Conservation (phyloP, 1,139 yeast genomes). For the Arxiozyma heterogenica region DNA sequence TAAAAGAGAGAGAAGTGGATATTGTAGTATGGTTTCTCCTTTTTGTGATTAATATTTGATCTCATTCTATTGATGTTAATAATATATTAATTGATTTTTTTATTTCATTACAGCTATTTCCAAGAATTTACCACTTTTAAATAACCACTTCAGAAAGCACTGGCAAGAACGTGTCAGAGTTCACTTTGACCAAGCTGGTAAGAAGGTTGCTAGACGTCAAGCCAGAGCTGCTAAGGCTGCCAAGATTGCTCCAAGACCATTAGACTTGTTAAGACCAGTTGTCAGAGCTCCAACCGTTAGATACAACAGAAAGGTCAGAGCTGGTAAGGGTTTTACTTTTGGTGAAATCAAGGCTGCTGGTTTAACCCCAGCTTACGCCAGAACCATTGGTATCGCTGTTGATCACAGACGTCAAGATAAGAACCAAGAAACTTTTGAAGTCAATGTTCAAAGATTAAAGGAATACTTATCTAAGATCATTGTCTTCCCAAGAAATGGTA, state of each 20-base stretch:
- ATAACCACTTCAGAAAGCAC: constrained; percentile 97
- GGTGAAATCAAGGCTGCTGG: constrained; percentile 99
- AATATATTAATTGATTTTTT: not conserved
- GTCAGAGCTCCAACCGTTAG: constrained; percentile 95
- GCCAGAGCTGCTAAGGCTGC: constrained; percentile 95
- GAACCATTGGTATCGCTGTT: constrained; percentile 96
- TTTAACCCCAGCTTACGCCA: constrained; percentile 89
- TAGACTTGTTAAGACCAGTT: constrained; percentile 92
- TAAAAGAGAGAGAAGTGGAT: not conserved
- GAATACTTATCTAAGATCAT: constrained; percentile 95
- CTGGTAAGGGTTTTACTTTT: constrained; percentile 98
- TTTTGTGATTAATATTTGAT: constrained; percentile 9
- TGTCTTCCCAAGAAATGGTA: constrained; percentile 85
- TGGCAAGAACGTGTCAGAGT: constrained; percentile 99
- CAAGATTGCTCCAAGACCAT: constrained; percentile 93
- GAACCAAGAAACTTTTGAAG: constrained; percentile 89
- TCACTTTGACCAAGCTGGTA: constrained; percentile 77
- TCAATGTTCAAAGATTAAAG: constrained; percentile 92
- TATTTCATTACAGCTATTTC: constrained; percentile 63
- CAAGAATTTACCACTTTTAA: constrained; percentile 95
- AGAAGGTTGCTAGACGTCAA: constrained; percentile 93
- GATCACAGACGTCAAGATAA: constrained; percentile 99
- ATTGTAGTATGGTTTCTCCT: not conserved
- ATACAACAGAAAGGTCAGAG: constrained; percentile 99
- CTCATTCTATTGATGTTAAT: not conserved